Evolutionary conservation across 164 flowering plant species (phyloP).

Genomic region (Chimonanthus salicifolius): DNA sequence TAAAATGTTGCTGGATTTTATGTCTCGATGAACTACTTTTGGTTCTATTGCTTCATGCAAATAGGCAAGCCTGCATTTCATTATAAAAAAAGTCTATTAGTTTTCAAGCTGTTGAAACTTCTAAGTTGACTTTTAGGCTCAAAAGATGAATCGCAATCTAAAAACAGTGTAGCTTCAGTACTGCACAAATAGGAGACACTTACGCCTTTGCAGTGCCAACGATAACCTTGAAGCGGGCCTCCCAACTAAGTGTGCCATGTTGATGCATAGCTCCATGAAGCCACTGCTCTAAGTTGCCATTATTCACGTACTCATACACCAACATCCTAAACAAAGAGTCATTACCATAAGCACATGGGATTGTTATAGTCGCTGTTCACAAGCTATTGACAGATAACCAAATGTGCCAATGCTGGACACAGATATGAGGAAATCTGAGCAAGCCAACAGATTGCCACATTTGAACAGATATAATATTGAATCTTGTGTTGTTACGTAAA

Average conservation of each 20-base stretch:
- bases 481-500: neutral
- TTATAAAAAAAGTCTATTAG: neutral
- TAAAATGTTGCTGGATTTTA: constrained; percentile 44
- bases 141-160: neutral
- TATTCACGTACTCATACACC: constrained; percentile 21
- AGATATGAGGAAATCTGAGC: neutral
- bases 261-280: constrained; percentile 36
- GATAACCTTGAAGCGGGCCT: constrained; percentile 34
- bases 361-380: too few species aligned
- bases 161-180: neutral
- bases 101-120: neutral
- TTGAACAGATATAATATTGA: neutral
- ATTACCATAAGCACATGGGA: neutral
- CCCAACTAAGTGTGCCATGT: constrained; percentile 31
- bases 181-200: constrained; percentile 1
- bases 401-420: neutral
- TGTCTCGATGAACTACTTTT: constrained; percentile 49
- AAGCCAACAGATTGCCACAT: neutral
- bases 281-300: constrained; percentile 30
- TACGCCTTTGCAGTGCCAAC: constrained; percentile 39
- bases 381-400: neutral
- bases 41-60: constrained; percentile 53
- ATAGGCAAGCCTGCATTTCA: constrained; percentile 43
- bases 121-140: neutral
- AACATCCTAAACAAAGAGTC: constrained; percentile 7